Evolutionary conservation across 441 rosid species (phyloP).

Genomic region (Jatropha podagrica): DNA sequence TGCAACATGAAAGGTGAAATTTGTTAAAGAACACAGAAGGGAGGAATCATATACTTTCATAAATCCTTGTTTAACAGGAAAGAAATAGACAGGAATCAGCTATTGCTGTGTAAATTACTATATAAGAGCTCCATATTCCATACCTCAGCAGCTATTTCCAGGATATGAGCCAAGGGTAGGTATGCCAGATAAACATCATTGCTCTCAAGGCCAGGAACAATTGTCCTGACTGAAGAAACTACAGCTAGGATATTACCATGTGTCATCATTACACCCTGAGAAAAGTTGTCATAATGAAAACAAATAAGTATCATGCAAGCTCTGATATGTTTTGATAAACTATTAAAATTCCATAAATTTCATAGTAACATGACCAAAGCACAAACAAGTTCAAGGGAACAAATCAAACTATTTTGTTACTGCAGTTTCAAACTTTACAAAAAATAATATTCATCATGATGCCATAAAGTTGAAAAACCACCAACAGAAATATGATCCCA

Average conservation of each 20-base stretch:
- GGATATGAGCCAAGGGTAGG: constrained; percentile 94
- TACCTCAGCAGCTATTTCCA: constrained; percentile 98
- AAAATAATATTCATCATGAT: neutral
- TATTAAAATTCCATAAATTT: constrained; percentile 2
- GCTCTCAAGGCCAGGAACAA: constrained; percentile 84
- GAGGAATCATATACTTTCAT: neutral
- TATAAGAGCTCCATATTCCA: constrained; percentile 3
- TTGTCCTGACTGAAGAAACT: constrained; percentile 88
- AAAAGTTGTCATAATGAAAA: constrained; percentile 22
- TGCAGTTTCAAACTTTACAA: neutral
- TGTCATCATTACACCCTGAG: constrained; percentile 99
- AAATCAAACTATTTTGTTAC: neutral
- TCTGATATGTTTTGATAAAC: constrained; percentile 3
- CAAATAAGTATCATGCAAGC: constrained; percentile 14
- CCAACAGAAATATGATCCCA: neutral
- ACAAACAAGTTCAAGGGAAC: constrained; percentile 1
- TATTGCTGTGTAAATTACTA: constrained; percentile 5
- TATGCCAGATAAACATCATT: constrained; percentile 87
- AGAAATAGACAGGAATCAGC: neutral
- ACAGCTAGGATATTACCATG: constrained; percentile 93
- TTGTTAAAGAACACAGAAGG: constrained; percentile 14
- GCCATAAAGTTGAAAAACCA: neutral
- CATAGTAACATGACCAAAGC: constrained; percentile 2
- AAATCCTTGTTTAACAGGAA: neutral
- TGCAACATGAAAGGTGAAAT: constrained; percentile 31